Base-by-base conservation (phyloP, 352 stramenopile genomes). In the Phytophthora sp. region DNA sequence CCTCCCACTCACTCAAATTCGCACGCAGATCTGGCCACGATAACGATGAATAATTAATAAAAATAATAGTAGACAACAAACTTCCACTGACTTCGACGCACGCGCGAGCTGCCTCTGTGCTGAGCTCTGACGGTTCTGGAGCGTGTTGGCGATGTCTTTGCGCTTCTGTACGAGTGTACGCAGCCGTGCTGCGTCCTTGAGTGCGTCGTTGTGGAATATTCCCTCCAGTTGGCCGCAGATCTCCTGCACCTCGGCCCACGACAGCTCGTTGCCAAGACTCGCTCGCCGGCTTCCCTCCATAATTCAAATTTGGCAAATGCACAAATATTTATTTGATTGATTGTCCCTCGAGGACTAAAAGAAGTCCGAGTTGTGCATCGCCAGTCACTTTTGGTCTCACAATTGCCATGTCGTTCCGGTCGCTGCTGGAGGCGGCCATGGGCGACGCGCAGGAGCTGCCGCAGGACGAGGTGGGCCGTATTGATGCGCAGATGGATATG, bases 381-480 rank as follows among this genome's bases (percentile, higher is more conserved):
- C 54, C 57, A 63, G 29, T 72, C 63, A 69, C n/a, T 61, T 60
- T 51, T 52, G 30, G 23, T 29, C 49, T 47, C 15, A 26, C n/a
- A n/a, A n/a, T n/a, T n/a, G 39, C 12, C 15, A 94, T 94, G 86
- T 92, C 86, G 71, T 94, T 94, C 65, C 78, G 84, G 65, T 90
- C 86, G 82, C 79, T 94, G 66, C 75, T 94, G 44, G 81, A 94
- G 69, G 84, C 86, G 47, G 86, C 83, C 24, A 92, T 94, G 83
- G 84, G 82, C 60, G 76, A 87, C 51, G 77, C 79, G 15, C 80
- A 90, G 31, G 76, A 76, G 53, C 74, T 87, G 49, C 72, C 88
- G 49, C 50, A 66, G 27, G 68, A 63, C 29, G 66, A 81, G 29
- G 51, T 52, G 24, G 45, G 53, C 8, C 56, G 49, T 16, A 69